Conservation (phyloP, 164 flowering plant genomes). For the Paratinospora sagittata region DNA sequence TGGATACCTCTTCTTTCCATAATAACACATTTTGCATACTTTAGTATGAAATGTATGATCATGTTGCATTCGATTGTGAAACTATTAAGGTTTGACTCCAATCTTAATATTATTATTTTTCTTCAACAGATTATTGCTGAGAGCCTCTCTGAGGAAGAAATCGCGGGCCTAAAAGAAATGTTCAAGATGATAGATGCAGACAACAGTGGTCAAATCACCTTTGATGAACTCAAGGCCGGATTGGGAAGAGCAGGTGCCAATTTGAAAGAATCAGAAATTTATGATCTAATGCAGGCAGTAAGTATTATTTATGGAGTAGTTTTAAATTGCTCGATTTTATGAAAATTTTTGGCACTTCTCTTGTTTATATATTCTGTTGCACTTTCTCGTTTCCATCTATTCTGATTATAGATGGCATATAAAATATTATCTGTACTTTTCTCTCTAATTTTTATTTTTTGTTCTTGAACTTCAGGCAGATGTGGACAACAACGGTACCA, state of each 20-base stretch:
- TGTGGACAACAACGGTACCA: slow-evolving; percentile 68
- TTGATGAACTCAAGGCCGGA: slow-evolving; percentile 80
- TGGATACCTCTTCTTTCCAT: neutral
- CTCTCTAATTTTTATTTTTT: neutral
- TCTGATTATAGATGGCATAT: no score
- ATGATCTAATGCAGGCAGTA: slow-evolving; percentile 79
- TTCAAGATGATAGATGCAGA: slow-evolving; percentile 86
- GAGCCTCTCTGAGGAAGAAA: slow-evolving; percentile 81
- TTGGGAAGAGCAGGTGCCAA: slow-evolving; percentile 70
- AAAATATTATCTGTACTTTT: no score
- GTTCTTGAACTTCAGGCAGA: slow-evolving; percentile 48
- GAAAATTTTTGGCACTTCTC: neutral
- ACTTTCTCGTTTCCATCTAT: neutral
- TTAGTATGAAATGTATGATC: neutral
- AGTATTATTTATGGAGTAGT: slow-evolving; percentile 23
- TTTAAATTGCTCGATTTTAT: neutral
- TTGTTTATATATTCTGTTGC: neutral
- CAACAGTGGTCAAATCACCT: slow-evolving; percentile 82
- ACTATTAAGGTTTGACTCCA: neutral
- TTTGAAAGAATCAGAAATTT: slow-evolving; percentile 70
- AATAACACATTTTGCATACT: neutral
- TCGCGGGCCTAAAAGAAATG: no score
- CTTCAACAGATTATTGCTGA: slow-evolving; percentile 68
- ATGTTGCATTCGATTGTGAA: neutral
- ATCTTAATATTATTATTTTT: neutral